Percentiles rank a stretch among this genome's conserved stretches.
phyloP scores from a whole-genome alignment of 495 filamentous ascomycete species.

The Clavariopsis aquatica region DNA sequence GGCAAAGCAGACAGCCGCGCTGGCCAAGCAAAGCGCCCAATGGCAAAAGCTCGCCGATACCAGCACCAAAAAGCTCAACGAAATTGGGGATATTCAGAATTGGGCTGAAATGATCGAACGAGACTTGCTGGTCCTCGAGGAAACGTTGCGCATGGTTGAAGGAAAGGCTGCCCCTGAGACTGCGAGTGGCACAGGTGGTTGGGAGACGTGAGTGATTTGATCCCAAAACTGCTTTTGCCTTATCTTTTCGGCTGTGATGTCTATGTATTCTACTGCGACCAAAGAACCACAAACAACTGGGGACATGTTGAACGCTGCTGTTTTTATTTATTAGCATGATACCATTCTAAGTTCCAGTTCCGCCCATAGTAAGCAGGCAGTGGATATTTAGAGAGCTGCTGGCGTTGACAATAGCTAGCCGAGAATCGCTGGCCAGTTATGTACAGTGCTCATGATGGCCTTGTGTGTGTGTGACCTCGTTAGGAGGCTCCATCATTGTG shows the following conservation, averaged over 20 bases:
- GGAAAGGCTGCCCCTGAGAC: constrained; percentile 41
- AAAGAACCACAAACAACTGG: neutral
- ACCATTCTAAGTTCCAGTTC: too few species aligned
- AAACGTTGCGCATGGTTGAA: constrained; percentile 71
- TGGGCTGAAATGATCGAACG: constrained; percentile 96
- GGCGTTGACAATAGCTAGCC: too few species aligned
- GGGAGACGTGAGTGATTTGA: constrained; percentile 1
- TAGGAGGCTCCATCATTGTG: too few species aligned
- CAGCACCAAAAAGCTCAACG: constrained; percentile 74
- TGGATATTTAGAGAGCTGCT: too few species aligned
- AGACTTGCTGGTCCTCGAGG: constrained; percentile 84
- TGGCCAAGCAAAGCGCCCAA: constrained; percentile 71
- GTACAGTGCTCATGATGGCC: too few species aligned
- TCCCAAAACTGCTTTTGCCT: neutral
- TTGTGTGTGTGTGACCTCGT: too few species aligned
- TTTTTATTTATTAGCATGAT: too few species aligned
- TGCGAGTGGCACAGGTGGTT: constrained; percentile 35
- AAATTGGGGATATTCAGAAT: constrained; percentile 95
- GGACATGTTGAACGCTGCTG: neutral
- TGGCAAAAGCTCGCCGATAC: constrained; percentile 67
- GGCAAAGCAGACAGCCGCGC: constrained; percentile 59
- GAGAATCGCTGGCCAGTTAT: too few species aligned
- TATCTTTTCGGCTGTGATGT: too few species aligned
- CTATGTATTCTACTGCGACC: neutral
- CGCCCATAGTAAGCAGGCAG: too few species aligned